Percentiles rank a stretch among this genome's conserved stretches.
phyloP scores from a whole-genome alignment of 2,329 filamentous ascomycete genomes.

The Byssothecium circinans region DNA sequence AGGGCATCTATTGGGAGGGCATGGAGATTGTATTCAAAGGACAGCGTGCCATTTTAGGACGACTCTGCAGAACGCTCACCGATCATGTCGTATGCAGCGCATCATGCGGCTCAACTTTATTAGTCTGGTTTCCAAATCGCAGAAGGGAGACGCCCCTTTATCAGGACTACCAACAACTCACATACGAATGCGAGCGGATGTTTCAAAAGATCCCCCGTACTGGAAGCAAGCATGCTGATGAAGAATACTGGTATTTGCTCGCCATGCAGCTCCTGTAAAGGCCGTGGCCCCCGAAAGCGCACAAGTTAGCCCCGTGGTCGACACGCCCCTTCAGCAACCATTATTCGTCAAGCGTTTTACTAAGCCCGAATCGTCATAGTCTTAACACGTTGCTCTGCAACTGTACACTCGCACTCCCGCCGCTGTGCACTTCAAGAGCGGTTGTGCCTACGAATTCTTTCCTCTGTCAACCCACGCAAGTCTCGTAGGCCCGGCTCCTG shows the following conservation, averaged over 20 bases:
- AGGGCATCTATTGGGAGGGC: conserved; percentile 22
- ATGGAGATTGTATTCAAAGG: conserved; percentile 24
- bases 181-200: conserved; percentile 17
- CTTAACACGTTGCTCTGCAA: too few species aligned
- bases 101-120: conserved; percentile 17
- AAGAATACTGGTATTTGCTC: conserved; percentile 18
- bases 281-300: too few species aligned
- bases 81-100: conserved; percentile 15
- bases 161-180: background rate
- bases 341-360: too few species aligned
- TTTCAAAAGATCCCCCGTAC: conserved; percentile 11
- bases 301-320: too few species aligned
- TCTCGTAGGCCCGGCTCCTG: background rate
- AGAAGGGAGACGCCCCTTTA: background rate
- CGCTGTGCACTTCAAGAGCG: background rate
- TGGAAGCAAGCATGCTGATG: conserved; percentile 18
- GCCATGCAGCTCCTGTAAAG: conserved; percentile 11
- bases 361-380: too few species aligned
- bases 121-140: conserved; percentile 7
- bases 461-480: too few species aligned
- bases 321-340: too few species aligned
- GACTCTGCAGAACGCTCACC: conserved; percentile 20
- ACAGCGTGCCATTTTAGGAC: conserved; percentile 20
- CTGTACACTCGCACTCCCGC: background rate
- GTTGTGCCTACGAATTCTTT: background rate